These are phyloP conservation scores for Chrysosphaeria jannelii DNA, from an alignment of 2,329 filamentous ascomycete genomes.

Conservation along the genomic window DNA sequence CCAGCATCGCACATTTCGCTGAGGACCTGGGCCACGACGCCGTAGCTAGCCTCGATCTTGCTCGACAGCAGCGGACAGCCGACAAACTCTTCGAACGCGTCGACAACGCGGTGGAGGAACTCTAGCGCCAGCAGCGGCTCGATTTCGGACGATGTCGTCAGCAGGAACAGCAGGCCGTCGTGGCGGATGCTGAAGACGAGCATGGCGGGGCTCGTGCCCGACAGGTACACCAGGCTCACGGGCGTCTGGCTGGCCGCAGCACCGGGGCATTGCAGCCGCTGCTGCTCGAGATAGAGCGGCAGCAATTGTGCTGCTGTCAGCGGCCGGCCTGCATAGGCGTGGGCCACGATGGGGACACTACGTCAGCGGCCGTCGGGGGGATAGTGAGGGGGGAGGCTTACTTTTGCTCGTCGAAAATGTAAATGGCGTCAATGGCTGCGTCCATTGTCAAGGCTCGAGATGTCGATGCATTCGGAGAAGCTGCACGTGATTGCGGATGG, in stretches of 20 bases:
- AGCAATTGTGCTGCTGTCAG: conserved; percentile 48
- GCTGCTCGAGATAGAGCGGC: conserved; percentile 62
- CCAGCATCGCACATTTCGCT: conserved; percentile 94
- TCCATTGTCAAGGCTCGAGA: conserved; percentile 39
- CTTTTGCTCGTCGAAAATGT: conserved; percentile 94
- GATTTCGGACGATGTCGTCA: conserved; percentile 58
- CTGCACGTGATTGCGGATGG: too few relatives aligned
- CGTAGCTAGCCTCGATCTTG: conserved; percentile 73
- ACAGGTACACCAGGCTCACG: conserved; percentile 61
- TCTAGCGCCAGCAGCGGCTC: conserved; percentile 77
- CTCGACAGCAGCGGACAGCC: conserved; percentile 58
- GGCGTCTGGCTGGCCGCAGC: conserved; percentile 21
- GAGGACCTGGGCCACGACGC: conserved; percentile 76
- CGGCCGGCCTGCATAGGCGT: conserved; percentile 61
- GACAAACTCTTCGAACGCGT: conserved; percentile 81
- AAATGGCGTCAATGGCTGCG: conserved; percentile 75
- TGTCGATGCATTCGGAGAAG: too few relatives aligned
- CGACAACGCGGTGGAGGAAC: conserved; percentile 77
- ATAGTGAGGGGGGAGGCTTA: conserved; percentile 13
- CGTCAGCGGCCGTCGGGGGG: background rate
- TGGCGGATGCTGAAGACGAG: conserved; percentile 67
- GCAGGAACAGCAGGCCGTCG: conserved; percentile 59
- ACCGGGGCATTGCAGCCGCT: conserved; percentile 7
- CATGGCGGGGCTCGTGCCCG: conserved; percentile 56
- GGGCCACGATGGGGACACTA: conserved; percentile 62